Conservation (phyloP, 2,329 filamentous ascomycete species). For the Neopestalotiopsis rosae region DNA sequence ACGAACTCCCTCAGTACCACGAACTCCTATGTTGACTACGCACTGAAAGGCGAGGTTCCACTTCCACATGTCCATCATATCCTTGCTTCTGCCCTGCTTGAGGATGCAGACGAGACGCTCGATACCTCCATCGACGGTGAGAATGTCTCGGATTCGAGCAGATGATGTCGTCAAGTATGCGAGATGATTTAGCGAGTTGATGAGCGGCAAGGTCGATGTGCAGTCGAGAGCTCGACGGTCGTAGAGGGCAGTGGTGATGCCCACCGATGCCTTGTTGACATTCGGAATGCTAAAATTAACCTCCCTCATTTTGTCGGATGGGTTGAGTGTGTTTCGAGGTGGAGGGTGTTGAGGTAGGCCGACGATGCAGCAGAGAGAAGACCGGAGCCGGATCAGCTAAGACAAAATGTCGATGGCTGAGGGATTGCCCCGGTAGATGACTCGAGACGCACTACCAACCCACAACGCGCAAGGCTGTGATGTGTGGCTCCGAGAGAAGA, state of each 20-base stretch:
- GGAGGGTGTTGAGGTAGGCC: neutral
- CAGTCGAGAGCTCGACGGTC: conserved; percentile 97
- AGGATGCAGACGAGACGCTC: conserved; percentile 96
- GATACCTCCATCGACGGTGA: conserved; percentile 98
- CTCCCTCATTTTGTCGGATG: conserved; percentile 82
- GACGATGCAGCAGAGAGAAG: conserved; percentile 29
- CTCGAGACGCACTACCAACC: neutral
- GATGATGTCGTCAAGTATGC: conserved; percentile 98
- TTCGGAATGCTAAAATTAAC: conserved; percentile 99
- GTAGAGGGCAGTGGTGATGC: conserved; percentile 97
- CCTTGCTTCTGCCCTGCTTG: conserved; percentile 94
- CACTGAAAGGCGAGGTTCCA: conserved; percentile 99
- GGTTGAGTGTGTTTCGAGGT: neutral
- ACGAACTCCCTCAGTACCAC: conserved; percentile 91
- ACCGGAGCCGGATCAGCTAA: conserved; percentile 26
- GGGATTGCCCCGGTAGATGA: conserved; percentile 8
- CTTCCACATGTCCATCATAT: conserved; percentile 99
- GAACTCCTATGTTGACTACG: conserved; percentile 97
- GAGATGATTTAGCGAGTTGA: conserved; percentile 98
- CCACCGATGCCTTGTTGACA: conserved; percentile 98
- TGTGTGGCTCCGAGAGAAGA: neutral
- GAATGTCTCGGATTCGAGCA: conserved; percentile 93
- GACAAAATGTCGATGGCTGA: conserved; percentile 12
- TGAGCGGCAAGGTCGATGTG: conserved; percentile 94
- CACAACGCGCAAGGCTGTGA: conserved; percentile 8